phyloP scores from a whole-genome alignment of 2,329 filamentous ascomycete genomes.

The Fusarium pilosicola region DNA sequence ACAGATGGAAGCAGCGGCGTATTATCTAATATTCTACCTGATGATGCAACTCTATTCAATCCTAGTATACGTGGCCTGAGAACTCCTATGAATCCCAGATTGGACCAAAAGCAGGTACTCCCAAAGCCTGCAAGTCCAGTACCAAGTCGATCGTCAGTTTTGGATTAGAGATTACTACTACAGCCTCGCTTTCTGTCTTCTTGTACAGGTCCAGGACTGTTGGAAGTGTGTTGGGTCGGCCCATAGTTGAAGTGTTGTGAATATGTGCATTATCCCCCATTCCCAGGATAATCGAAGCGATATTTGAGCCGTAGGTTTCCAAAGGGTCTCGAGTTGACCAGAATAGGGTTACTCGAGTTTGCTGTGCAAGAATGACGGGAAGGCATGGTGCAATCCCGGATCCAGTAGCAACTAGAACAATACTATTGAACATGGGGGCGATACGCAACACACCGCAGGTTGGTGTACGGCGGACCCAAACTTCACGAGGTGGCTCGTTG shows the following conservation, averaged over 20 bases:
- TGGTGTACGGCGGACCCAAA: constrained; percentile 73
- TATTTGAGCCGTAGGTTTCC: constrained; percentile 65
- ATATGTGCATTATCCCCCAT: constrained; percentile 70
- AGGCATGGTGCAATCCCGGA: constrained; percentile 72
- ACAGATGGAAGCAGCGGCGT: background rate
- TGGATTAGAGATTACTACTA: constrained; percentile 76
- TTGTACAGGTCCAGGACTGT: constrained; percentile 59
- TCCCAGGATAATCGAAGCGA: constrained; percentile 61
- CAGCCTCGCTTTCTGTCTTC: constrained; percentile 68
- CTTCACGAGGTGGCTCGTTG: constrained; percentile 62
- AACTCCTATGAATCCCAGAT: constrained; percentile 66
- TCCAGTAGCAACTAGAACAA: constrained; percentile 73
- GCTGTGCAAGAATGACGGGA: constrained; percentile 59
- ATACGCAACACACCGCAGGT: constrained; percentile 71
- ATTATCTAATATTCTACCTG: background rate
- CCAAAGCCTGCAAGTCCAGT: constrained; percentile 69
- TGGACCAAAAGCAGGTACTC: constrained; percentile 72
- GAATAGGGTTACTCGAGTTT: constrained; percentile 62
- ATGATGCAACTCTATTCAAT: background rate
- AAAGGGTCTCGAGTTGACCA: constrained; percentile 70
- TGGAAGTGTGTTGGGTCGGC: constrained; percentile 61
- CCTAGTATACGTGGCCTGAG: background rate
- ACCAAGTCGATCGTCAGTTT: constrained; percentile 71
- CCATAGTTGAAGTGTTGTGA: constrained; percentile 67
- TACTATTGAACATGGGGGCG: constrained; percentile 68